Evolutionary conservation across 1,284 basidiomycete species (phyloP).

Genomic region (Moesziomyces sp.): DNA sequence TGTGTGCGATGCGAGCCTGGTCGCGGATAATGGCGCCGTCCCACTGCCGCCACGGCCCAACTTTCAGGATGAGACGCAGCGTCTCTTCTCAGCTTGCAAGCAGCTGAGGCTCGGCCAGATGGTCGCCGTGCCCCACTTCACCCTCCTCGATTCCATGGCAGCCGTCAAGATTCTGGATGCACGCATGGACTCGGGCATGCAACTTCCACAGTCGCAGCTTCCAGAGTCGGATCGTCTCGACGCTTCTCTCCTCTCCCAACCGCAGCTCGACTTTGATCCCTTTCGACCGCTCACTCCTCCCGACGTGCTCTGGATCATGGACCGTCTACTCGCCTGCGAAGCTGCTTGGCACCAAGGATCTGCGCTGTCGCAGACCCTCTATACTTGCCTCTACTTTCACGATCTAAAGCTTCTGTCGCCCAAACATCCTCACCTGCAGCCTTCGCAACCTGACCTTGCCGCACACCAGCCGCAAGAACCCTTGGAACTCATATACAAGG

Average conservation of each 20-base stretch:
- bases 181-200: constrained; percentile 84
- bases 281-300: constrained; percentile 75
- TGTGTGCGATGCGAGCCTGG: too few relatives aligned
- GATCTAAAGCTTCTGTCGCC: constrained; percentile 70
- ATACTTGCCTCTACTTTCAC: constrained; percentile 82
- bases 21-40: not conserved
- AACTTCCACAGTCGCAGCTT: constrained; percentile 60
- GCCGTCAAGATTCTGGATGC: constrained; percentile 90
- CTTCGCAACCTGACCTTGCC: constrained; percentile 31
- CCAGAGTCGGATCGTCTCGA: constrained; percentile 69
- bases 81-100: constrained; percentile 29
- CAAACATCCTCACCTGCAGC: constrained; percentile 56
- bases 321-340: constrained; percentile 82
- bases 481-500: constrained; percentile 74
- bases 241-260: constrained; percentile 66
- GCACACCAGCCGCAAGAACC: constrained; percentile 36
- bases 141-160: constrained; percentile 86
- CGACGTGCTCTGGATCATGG: constrained; percentile 88
- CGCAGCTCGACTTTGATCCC: constrained; percentile 74
- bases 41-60: constrained; percentile 2
- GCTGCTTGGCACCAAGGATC: constrained; percentile 87
- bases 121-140: constrained; percentile 78
- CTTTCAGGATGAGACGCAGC: constrained; percentile 31
- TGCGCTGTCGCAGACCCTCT: constrained; percentile 85
- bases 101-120: constrained; percentile 72